Percentiles rank a stretch among this genome's conserved stretches.
phyloP scores from a whole-genome alignment of 2,329 filamentous ascomycete species.

The Aspergillus novoparasiticus region DNA sequence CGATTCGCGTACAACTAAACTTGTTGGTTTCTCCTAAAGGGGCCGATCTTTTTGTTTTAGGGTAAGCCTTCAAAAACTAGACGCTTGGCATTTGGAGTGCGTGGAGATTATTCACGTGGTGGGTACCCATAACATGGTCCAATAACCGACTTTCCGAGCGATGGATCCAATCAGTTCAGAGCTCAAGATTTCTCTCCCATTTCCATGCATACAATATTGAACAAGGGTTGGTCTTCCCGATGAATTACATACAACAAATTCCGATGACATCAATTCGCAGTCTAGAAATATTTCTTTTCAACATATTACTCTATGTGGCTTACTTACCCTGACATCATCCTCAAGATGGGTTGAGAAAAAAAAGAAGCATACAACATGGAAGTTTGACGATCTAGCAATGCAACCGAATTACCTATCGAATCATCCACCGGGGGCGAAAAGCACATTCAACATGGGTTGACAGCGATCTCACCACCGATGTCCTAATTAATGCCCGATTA shows the following conservation, averaged over 20 bases:
- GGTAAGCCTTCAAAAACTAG: not conserved
- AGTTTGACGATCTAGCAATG: not conserved
- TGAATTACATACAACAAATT: not conserved
- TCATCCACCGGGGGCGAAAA: not conserved
- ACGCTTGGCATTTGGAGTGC: not conserved
- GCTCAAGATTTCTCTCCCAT: not conserved
- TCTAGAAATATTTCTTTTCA: not conserved
- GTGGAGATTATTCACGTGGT: conserved; percentile 3
- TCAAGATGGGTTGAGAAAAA: not conserved
- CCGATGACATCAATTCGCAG: not conserved
- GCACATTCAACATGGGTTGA: not conserved
- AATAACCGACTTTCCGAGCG: not conserved
- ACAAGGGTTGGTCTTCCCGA: not conserved
- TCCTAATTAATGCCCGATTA: not conserved
- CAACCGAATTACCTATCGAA: not conserved
- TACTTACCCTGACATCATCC: not conserved
- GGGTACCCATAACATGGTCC: not conserved
- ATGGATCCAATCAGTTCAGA: not conserved
- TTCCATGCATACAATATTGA: not conserved
- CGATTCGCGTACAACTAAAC: not conserved
- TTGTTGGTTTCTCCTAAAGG: not conserved
- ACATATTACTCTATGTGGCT: no score
- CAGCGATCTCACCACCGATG: not conserved
- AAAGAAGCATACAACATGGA: not conserved
- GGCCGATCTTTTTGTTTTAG: not conserved